Evolutionary conservation across 305 asterid species (phyloP).

Genomic region (Fraxinus albicans): DNA sequence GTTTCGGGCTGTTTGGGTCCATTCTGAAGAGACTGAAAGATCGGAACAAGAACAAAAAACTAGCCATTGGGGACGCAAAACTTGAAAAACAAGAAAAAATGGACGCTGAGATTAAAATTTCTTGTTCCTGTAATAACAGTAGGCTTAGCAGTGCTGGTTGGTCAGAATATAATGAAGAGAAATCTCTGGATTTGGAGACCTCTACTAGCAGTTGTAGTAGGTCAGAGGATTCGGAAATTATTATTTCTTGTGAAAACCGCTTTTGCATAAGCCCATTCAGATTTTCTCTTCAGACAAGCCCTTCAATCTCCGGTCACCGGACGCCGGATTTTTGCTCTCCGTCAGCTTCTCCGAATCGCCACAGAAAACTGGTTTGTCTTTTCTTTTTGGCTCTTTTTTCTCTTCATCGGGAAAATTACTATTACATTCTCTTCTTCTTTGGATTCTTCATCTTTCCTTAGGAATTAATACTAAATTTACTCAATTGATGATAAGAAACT

Average conservation of each 20-base stretch:
- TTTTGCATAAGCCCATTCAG: slow-evolving; percentile 61
- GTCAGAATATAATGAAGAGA: slow-evolving; percentile 59
- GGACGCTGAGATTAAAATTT: slow-evolving; percentile 18
- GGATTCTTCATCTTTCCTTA: neutral
- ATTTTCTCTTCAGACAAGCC: slow-evolving; percentile 59
- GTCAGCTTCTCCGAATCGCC: slow-evolving; percentile 59
- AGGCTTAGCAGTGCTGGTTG: slow-evolving; percentile 56
- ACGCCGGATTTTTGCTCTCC: slow-evolving; percentile 68
- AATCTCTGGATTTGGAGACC: slow-evolving; percentile 48
- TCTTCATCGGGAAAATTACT: neutral
- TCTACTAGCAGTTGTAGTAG: slow-evolving; percentile 43
- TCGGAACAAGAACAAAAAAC: slow-evolving; percentile 49
- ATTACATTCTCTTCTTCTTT: neutral
- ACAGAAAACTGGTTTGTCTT: slow-evolving; percentile 46
- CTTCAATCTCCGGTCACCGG: slow-evolving; percentile 38
- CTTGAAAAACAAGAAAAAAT: slow-evolving; percentile 15
- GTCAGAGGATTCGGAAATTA: slow-evolving; percentile 40
- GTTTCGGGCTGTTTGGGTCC: slow-evolving; percentile 60
- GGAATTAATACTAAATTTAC: neutral
- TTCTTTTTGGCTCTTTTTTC: neutral
- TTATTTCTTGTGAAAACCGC: slow-evolving; percentile 32
- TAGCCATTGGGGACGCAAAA: slow-evolving; percentile 24
- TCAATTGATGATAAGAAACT: neutral
- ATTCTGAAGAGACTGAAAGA: slow-evolving; percentile 58
- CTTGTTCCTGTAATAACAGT: slow-evolving; percentile 48